A percentile compares a stretch with the other conserved stretches of the same genome.
Conservation (phyloP, 2,329 filamentous ascomycete genomes). For the Fusarium annulatum region DNA sequence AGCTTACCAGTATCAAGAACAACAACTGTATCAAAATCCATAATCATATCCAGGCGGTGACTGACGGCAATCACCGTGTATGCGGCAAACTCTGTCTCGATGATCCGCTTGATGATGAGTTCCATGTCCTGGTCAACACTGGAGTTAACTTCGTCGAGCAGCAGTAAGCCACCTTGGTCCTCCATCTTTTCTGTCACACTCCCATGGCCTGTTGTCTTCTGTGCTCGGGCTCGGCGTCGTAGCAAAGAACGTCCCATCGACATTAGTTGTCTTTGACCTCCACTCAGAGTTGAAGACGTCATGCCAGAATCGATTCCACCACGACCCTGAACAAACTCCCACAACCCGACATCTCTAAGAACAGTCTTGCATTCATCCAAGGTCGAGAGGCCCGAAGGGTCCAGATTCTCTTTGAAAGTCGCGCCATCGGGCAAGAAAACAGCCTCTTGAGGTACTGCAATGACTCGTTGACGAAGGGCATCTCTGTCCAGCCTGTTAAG, state of each 20-base stretch:
- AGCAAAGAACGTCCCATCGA: constrained; percentile 70
- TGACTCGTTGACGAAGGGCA: constrained; percentile 58
- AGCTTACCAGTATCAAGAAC: constrained; percentile 61
- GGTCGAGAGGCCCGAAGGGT: constrained; percentile 50
- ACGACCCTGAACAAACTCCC: constrained; percentile 45
- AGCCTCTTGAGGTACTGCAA: constrained; percentile 64
- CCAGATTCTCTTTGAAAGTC: constrained; percentile 56
- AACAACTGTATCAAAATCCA: constrained; percentile 59
- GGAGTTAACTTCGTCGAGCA: constrained; percentile 57
- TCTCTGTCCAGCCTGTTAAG: constrained; percentile 54
- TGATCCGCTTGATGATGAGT: constrained; percentile 54
- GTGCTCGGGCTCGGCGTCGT: constrained; percentile 42
- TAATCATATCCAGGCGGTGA: constrained; percentile 61
- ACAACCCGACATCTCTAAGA: constrained; percentile 51
- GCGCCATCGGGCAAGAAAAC: constrained; percentile 61
- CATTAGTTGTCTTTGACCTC: constrained; percentile 73
- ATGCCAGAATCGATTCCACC: constrained; percentile 54
- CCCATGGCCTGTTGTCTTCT: not conserved
- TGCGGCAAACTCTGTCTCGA: constrained; percentile 51
- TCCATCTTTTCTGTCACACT: not conserved
- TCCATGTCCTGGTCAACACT: constrained; percentile 57
- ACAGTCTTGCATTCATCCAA: constrained; percentile 48
- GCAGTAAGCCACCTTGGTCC: constrained; percentile 43
- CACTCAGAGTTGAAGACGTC: constrained; percentile 59
- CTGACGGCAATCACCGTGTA: constrained; percentile 66